These are phyloP conservation scores for Oehlia diaphana DNA, from an alignment of 192 early-diverging fungal species.

Conservation along the genomic window DNA sequence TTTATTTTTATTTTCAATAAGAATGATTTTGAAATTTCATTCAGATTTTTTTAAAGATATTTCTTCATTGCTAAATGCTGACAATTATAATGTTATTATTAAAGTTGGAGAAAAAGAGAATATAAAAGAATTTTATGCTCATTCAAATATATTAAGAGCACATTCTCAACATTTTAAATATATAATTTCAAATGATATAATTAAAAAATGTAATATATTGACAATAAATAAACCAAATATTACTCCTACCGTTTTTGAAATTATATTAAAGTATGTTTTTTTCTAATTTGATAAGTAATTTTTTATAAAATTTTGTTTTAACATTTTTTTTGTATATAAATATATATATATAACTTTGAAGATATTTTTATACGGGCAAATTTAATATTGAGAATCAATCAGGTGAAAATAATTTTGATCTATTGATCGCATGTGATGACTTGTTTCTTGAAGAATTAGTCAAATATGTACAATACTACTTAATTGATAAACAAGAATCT, in stretches of 20 bases:
- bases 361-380: slow-evolving; percentile 12
- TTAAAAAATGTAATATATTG: background rate
- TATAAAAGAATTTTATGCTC: slow-evolving; percentile 7
- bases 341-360: background rate
- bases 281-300: no score
- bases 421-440: slow-evolving; percentile 10
- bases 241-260: slow-evolving; percentile 5
- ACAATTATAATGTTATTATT: slow-evolving; percentile 21
- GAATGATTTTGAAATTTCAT: background rate
- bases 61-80: background rate
- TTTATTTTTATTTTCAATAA: no score
- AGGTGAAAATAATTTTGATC: background rate
- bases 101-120: background rate
- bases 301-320: background rate
- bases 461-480: background rate
- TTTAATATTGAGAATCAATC: background rate
- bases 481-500: background rate
- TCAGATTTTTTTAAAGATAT: background rate
- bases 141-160: slow-evolving; percentile 11
- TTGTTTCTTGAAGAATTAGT: slow-evolving; percentile 17
- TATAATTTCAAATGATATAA: background rate
- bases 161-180: slow-evolving; percentile 2
- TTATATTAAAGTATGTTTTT: background rate
- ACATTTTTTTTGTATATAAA: background rate
- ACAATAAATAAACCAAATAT: slow-evolving; percentile 15